phyloP scores from a whole-genome alignment of 148 eudicot genomes.

The Diospyros lotus region DNA sequence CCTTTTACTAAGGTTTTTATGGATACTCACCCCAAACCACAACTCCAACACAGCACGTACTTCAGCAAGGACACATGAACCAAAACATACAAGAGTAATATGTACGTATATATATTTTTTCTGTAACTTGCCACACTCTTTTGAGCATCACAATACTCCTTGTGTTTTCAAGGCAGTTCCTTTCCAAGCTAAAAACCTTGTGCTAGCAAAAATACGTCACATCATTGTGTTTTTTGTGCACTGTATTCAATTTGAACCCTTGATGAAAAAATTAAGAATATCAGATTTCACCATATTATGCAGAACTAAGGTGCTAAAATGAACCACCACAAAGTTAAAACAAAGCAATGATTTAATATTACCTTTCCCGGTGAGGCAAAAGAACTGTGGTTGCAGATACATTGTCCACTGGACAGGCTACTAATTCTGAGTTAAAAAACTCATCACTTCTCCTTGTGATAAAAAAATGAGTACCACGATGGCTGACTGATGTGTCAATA shows the following conservation, averaged over 20 bases:
- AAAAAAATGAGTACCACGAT: constrained; percentile 84
- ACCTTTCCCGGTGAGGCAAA: constrained; percentile 82
- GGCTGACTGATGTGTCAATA: constrained; percentile 72
- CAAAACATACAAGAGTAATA: too few species aligned
- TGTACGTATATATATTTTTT: too few species aligned
- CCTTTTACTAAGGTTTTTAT: too few species aligned
- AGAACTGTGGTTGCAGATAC: constrained; percentile 51
- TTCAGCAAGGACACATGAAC: too few species aligned
- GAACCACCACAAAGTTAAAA: background rate
- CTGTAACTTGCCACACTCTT: too few species aligned
- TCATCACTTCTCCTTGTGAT: constrained; percentile 75
- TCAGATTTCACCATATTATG: background rate
- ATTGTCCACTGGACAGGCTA: constrained; percentile 83
- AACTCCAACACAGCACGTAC: too few species aligned
- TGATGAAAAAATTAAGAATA: background rate
- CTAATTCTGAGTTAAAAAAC: constrained; percentile 76
- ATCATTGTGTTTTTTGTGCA: too few species aligned
- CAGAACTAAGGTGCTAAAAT: background rate
- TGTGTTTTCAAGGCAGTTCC: too few species aligned
- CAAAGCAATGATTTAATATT: constrained; percentile 13
- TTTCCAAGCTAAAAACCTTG: too few species aligned
- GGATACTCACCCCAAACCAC: too few species aligned
- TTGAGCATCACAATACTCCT: too few species aligned
- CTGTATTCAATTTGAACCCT: background rate
- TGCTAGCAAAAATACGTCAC: too few species aligned